These are phyloP conservation scores for Leccinum aurantiacum DNA, from an alignment of 768 basidiomycete species.

Conservation along the genomic window DNA sequence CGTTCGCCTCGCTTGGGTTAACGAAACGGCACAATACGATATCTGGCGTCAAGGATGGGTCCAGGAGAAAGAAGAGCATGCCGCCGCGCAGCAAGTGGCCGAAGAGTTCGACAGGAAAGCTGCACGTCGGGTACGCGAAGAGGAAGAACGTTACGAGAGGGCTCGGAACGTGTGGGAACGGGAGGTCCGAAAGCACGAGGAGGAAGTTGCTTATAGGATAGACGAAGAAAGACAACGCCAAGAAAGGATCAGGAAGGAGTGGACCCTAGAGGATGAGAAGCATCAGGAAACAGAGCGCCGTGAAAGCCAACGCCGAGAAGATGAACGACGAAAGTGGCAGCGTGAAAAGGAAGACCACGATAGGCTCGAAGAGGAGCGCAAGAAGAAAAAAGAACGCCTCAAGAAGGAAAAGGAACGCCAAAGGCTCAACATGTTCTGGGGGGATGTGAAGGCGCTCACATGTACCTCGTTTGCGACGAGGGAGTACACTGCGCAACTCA, in stretches of 20 bases:
- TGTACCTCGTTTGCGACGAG: conserved; percentile 32
- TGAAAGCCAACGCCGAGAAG: conserved; percentile 9
- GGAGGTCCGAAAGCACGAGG: conserved; percentile 6
- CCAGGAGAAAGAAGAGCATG: conserved; percentile 8
- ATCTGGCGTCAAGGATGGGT: conserved; percentile 7
- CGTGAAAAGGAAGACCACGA: conserved; percentile 23
- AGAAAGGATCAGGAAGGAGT: neutral
- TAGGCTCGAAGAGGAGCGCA: conserved; percentile 14
- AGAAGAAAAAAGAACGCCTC: conserved; percentile 4
- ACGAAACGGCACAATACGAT: neutral
- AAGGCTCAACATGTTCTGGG: conserved; percentile 26
- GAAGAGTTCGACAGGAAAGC: conserved; percentile 6
- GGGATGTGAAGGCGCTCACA: conserved; percentile 10
- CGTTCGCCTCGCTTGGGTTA: conserved; percentile 15
- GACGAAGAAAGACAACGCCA: conserved; percentile 10
- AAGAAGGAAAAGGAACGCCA: conserved; percentile 8
- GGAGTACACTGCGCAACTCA: conserved; percentile 30
- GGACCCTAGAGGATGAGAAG: conserved; percentile 5
- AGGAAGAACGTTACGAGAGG: conserved; percentile 9
- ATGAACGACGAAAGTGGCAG: conserved; percentile 15
- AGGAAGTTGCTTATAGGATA: neutral
- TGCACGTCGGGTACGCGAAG: conserved; percentile 4
- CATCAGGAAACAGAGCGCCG: conserved; percentile 12
- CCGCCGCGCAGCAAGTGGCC: neutral
- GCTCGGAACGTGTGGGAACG: conserved; percentile 4